Base-by-base conservation (phyloP, 768 basidiomycete genomes). In the Pholiota conissans region DNA sequence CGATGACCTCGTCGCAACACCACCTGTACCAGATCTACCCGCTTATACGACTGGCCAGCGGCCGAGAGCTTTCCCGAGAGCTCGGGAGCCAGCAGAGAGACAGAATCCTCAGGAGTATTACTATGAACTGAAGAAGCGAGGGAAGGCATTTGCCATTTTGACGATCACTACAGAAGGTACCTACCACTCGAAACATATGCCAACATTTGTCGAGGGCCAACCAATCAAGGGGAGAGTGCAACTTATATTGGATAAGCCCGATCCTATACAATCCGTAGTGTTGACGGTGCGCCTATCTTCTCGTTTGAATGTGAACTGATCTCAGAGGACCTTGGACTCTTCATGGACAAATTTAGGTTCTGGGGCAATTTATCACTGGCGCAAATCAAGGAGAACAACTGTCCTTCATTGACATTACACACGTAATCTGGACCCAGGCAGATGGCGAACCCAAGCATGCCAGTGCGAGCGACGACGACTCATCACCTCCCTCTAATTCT, bases 111-210 rank as follows among this genome's bases (percentile, higher is more conserved):
- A 69, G 56, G 64, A 71, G 24, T 73, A 76, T 49, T 61, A 58
- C 16, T 68, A 63, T 56, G 63, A 65, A 16, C 52, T 67, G 18
- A 70, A 63, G 32, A 58, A 63, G 40, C 68, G 71, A 39, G 71
- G 67, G 30, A 76, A 80, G 30, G 61, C 74, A 9, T 84, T 82
- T 79, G 74, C 82, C n/a, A 71, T 74, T 32, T 68, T 87, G 45
- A 70, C 71, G 9, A 65, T 85, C 24, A 71, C 69, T 49, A 82
- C 79, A 63, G 77, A 81, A 30, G 71, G 77, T 22, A 65, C 65
- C 11, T 66, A 71, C 11, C 66, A 71, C 18, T 68, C 78, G 18
- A 69, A 74, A 10, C 68, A 68, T n/a, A 56, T 70, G 24, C 76
- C 78, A 11, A 72, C 67, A 2, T 69, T 74, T 58, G 49, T 73